Conservation (phyloP, 345 rosid species). For the Hibiscus trionum region DNA sequence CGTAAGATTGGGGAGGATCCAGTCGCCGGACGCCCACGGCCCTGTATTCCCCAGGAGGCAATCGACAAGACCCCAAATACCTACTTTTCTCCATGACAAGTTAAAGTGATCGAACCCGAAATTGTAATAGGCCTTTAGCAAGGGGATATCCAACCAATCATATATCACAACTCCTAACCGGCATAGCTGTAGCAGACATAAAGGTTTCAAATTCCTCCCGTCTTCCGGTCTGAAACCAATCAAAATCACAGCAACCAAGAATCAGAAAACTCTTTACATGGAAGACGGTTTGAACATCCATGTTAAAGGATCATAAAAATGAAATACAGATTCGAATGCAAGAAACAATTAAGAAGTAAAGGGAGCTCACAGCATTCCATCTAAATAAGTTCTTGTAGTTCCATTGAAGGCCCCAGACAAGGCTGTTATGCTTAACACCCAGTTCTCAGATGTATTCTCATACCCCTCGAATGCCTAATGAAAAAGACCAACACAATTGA, state of each 20-base stretch:
- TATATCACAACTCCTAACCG: constrained; percentile 76
- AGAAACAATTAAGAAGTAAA: neutral
- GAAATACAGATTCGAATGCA: neutral
- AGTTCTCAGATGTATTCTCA: constrained; percentile 75
- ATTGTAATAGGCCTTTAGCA: constrained; percentile 79
- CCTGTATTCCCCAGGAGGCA: constrained; percentile 70
- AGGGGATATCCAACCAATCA: constrained; percentile 88
- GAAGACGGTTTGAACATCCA: neutral
- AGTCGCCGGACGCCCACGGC: constrained; percentile 75
- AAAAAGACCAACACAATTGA: constrained; percentile 10
- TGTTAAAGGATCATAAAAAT: neutral
- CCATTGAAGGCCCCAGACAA: constrained; percentile 98
- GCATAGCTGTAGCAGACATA: constrained; percentile 71
- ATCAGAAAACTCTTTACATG: neutral
- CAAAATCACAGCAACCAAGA: constrained; percentile 4
- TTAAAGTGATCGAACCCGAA: constrained; percentile 93
- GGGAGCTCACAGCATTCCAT: constrained; percentile 80
- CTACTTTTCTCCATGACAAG: constrained; percentile 73
- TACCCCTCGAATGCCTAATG: constrained; percentile 65
- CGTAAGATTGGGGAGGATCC: constrained; percentile 94
- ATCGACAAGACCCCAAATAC: constrained; percentile 61
- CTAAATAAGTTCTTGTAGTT: constrained; percentile 86
- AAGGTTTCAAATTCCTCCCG: constrained; percentile 56
- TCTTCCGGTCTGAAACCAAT: constrained; percentile 68
- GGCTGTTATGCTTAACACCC: constrained; percentile 91